Conservation (phyloP, 441 rosid genomes). For the Aquilaria agallochum region DNA sequence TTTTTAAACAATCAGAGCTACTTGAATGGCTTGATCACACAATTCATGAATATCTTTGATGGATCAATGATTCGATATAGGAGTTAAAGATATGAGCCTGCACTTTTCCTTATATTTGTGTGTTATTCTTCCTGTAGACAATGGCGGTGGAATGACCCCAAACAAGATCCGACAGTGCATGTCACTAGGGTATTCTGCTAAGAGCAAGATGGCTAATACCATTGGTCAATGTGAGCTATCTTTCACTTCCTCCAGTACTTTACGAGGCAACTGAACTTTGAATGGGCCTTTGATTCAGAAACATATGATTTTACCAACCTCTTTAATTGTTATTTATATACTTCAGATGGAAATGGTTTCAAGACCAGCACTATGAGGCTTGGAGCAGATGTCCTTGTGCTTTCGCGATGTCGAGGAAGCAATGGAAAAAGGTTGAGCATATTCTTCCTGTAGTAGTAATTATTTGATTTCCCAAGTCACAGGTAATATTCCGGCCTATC, state of each 20-base stretch:
- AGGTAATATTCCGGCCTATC: too few relatives aligned
- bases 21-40: too few relatives aligned
- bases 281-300: too few relatives aligned
- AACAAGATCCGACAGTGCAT: conserved; percentile 60
- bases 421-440: conserved; percentile 42
- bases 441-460: background rate
- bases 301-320: background rate
- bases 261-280: background rate
- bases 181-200: conserved; percentile 73
- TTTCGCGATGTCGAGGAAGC: conserved; percentile 44
- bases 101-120: background rate
- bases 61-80: background rate
- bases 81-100: background rate
- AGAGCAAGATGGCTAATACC: conserved; percentile 54
- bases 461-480: background rate
- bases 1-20: too few relatives aligned
- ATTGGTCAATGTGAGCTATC: conserved; percentile 64
- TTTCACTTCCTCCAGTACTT: background rate
- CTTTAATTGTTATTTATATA: conserved; percentile 2
- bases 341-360: conserved; percentile 79
- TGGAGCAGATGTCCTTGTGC: conserved; percentile 83
- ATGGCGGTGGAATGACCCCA: conserved; percentile 76
- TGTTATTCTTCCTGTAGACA: conserved; percentile 28
- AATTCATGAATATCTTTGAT: too few relatives aligned
- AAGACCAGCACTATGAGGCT: conserved; percentile 87